A percentile compares a stretch with the other conserved stretches of the same genome.
phyloP scores from a whole-genome alignment of 2,329 filamentous ascomycete species.

The Pseudogymnoascus sp. region DNA sequence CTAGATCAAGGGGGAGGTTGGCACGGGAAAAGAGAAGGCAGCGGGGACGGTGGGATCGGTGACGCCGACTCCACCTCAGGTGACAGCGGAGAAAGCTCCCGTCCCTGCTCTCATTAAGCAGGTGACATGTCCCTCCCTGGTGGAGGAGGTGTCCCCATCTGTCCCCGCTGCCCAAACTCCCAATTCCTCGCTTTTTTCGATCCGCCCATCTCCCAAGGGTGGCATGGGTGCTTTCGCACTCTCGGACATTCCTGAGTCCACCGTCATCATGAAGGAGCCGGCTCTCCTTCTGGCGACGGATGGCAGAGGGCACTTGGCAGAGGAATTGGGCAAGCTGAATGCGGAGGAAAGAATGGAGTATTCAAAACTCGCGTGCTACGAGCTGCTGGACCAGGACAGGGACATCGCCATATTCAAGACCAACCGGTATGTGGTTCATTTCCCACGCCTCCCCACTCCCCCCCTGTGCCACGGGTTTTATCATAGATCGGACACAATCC shows the following conservation, averaged over 20 bases:
- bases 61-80: slow-evolving; percentile 1
- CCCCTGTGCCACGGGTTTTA: not conserved
- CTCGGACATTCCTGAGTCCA: slow-evolving; percentile 21
- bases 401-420: slow-evolving; percentile 24
- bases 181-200: slow-evolving; percentile 24
- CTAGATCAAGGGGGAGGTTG: not conserved
- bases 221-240: slow-evolving; percentile 27
- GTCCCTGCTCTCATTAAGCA: slow-evolving; percentile 3
- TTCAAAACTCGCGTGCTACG: slow-evolving; percentile 17
- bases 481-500: not conserved
- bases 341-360: slow-evolving; percentile 19
- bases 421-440: slow-evolving; percentile 22
- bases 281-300: slow-evolving; percentile 20
- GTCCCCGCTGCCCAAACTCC: slow-evolving; percentile 13
- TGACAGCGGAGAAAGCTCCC: not conserved
- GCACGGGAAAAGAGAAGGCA: slow-evolving; percentile 19
- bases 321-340: slow-evolving; percentile 18
- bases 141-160: not conserved
- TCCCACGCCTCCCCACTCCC: too few species aligned
- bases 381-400: slow-evolving; percentile 12
- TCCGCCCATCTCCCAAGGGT: slow-evolving; percentile 21
- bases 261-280: slow-evolving; percentile 22
- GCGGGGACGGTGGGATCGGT: slow-evolving; percentile 31
- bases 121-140: not conserved
- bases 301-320: slow-evolving; percentile 14